Conservation (phyloP, 2,329 filamentous ascomycete species). For the Xylaria sp. region DNA sequence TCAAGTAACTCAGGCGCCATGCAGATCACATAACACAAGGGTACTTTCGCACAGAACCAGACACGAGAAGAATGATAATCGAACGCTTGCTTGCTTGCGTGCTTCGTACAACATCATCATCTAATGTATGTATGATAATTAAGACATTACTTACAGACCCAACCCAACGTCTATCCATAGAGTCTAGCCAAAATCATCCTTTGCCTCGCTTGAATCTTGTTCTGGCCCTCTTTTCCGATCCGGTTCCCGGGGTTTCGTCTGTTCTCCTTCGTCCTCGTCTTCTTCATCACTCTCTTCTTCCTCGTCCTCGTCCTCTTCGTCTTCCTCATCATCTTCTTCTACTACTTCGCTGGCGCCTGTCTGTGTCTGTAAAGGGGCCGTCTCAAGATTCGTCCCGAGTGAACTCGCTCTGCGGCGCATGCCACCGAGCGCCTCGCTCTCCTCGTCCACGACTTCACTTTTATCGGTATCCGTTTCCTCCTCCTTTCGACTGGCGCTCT, state of each 20-base stretch:
- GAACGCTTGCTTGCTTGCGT: background rate
- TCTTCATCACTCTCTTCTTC: slow-evolving; percentile 16
- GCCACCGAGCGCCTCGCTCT: slow-evolving; percentile 67
- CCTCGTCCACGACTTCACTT: slow-evolving; percentile 55
- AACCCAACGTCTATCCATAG: slow-evolving; percentile 1
- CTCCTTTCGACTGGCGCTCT: slow-evolving; percentile 49
- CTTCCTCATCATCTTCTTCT: slow-evolving; percentile 4
- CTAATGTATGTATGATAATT: slow-evolving; percentile 17
- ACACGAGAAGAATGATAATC: background rate
- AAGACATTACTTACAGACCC: slow-evolving; percentile 5
- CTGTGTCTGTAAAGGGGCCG: slow-evolving; percentile 56
- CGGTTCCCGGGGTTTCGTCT: background rate
- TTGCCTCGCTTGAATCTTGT: slow-evolving; percentile 22
- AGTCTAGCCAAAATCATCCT: slow-evolving; percentile 39
- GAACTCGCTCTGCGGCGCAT: slow-evolving; percentile 67
- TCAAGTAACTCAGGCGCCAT: background rate
- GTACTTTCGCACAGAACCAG: background rate
- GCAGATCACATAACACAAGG: background rate
- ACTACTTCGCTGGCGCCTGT: slow-evolving; percentile 31
- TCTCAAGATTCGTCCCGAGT: slow-evolving; percentile 61
- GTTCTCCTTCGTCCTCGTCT: slow-evolving; percentile 3
- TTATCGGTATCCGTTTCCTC: slow-evolving; percentile 42
- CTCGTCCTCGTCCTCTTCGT: slow-evolving; percentile 11
- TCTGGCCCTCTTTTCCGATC: slow-evolving; percentile 2
- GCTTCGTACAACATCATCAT: background rate